A percentile compares a stretch with the other conserved stretches of the same genome.
Conservation (phyloP, 441 rosid species). For the Pelargonium fulgidum region DNA sequence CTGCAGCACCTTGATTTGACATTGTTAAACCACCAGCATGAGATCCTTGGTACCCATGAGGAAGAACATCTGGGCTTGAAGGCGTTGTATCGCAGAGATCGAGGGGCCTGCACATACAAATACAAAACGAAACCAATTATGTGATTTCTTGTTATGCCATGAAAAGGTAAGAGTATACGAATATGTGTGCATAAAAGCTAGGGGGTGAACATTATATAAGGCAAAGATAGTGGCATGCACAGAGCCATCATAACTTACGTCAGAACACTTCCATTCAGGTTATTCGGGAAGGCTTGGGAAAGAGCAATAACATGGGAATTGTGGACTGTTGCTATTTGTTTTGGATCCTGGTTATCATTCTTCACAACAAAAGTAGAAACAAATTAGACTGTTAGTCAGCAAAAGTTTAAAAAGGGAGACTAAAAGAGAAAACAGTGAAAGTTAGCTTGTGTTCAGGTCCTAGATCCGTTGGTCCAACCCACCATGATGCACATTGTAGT, state of each 20-base stretch:
- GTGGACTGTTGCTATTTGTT: conserved; percentile 63
- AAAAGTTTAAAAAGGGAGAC: conserved; percentile 1
- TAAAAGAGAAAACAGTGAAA: background rate
- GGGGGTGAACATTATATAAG: background rate
- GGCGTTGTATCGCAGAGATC: conserved; percentile 75
- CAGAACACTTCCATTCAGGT: conserved; percentile 60
- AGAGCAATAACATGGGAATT: conserved; percentile 82
- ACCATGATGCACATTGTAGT: too few species aligned
- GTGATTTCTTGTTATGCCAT: conserved; percentile 17
- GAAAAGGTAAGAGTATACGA: conserved; percentile 2
- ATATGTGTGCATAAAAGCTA: too few species aligned
- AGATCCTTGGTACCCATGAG: conserved; percentile 61
- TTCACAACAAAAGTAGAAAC: conserved; percentile 26
- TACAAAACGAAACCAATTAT: conserved; percentile 20
- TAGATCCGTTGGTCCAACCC: too few species aligned
- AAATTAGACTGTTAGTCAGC: conserved; percentile 5
- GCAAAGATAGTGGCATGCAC: conserved; percentile 4
- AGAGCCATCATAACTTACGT: conserved; percentile 54
- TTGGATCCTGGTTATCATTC: conserved; percentile 71
- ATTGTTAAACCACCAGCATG: conserved; percentile 45
- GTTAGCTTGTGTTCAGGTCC: background rate
- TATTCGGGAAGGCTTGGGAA: conserved; percentile 80
- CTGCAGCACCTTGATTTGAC: conserved; percentile 61
- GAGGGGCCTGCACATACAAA: conserved; percentile 77
- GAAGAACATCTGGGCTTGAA: conserved; percentile 56